Evolutionary conservation across 345 rosid species (phyloP), one percentile per base, ranked within the genome.

Genomic region (Brassica cretica): DNA sequence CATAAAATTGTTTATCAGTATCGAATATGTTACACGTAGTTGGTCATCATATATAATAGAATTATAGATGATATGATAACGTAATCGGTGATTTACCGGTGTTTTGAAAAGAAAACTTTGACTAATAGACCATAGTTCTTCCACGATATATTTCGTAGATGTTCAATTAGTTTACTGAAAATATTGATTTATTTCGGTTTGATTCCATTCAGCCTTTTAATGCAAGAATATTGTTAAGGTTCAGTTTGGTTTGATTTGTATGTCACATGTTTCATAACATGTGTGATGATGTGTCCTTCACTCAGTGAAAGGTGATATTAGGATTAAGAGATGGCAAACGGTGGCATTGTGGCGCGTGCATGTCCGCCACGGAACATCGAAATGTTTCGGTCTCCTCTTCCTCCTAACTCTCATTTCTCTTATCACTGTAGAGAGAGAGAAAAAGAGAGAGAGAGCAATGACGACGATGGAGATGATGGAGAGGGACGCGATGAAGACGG

Each of bases 401-500:
- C 72, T 69, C 74, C 56, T 51, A 32, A 19, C 60, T 60, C 4
- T 59, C 21, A 11, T 11, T 74, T 55, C 29, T 14, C 11, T 14
- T 51, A 35, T 24, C 14, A 2, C 1, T 29, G 70, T 1, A 46
- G 2, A 37, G 3, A 12, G 56, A 67, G 21, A 44, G 64, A 62
- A 8, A 44, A 5, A 8, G 25, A 69, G 7, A 59, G 41, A 25
- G 62, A 18, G 8, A 46, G 8, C 15, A 37, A 73, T 29, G 63
- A 64, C 71, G 72, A 73, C 78, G 5, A 73, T 60, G 55, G 83
- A 70, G 41, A 65, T 44, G 71, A 72, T 73, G 49, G 82, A 80
- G 51, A 81, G 76, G 19, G 89, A 87, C 61, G 81, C 94, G 25
- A 53, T 88, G 85, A 86, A 87, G 7, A 87, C 87, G 5, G 87